Conservation (phyloP, 129 eudicot species). For the Artemisia annua region DNA sequence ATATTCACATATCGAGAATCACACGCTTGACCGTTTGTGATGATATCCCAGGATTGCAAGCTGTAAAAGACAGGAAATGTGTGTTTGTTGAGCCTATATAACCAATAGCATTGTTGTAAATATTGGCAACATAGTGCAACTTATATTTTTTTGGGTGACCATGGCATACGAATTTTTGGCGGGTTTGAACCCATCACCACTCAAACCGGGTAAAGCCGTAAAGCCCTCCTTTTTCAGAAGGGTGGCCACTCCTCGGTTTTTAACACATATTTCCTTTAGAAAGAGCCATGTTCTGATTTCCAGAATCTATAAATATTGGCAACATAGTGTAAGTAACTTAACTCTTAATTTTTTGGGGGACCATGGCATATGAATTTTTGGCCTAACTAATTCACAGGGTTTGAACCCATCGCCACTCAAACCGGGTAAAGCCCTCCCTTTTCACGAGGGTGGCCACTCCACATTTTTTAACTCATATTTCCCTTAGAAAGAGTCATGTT, state of each 20-base stretch:
- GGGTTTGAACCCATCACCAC: too few relatives aligned
- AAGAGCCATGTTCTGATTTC: too few relatives aligned
- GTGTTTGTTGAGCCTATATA: slow-evolving; percentile 40
- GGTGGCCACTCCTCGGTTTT: too few relatives aligned
- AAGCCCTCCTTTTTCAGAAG: too few relatives aligned
- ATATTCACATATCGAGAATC: slow-evolving; percentile 38
- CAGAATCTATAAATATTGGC: slow-evolving; percentile 26
- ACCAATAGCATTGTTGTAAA: slow-evolving; percentile 27
- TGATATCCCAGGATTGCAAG: slow-evolving; percentile 40
- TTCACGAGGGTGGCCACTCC: too few relatives aligned
- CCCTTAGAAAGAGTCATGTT: too few relatives aligned
- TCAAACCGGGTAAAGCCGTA: too few relatives aligned
- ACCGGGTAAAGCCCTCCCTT: too few relatives aligned
- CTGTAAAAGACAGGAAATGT: slow-evolving; percentile 38
- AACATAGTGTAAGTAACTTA: slow-evolving; percentile 35
- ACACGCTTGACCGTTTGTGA: slow-evolving; percentile 41
- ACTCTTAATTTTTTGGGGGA: neutral
- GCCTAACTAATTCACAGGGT: too few relatives aligned
- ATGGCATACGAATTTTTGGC: neutral
- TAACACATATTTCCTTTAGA: too few relatives aligned
- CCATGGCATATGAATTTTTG: neutral
- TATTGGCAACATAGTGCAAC: slow-evolving; percentile 39
- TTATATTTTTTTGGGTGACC: neutral
- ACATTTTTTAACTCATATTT: too few relatives aligned
- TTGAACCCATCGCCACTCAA: too few relatives aligned